phyloP scores from a whole-genome alignment of 345 rosid genomes.

The Cardamine occulta region DNA sequence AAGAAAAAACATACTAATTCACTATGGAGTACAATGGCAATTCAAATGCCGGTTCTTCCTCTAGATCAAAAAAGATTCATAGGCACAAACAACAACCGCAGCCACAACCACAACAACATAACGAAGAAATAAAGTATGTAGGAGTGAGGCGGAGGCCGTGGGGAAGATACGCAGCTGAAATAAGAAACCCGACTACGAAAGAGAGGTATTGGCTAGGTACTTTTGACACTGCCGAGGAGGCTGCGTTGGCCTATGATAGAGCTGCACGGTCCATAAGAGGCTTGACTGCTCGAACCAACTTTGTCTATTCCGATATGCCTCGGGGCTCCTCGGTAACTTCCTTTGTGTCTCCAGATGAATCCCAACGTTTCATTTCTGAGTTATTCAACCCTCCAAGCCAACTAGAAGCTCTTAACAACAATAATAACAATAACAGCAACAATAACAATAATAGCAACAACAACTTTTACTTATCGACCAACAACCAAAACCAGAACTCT shows the following conservation, averaged over 20 bases:
- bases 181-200: conserved; percentile 90
- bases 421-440: conserved; percentile 5
- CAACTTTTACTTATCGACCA: conserved; percentile 13
- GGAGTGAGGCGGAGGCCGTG: conserved; percentile 97
- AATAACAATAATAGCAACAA: conserved; percentile 20
- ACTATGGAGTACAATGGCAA: conserved; percentile 41
- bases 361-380: conserved; percentile 56
- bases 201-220: conserved; percentile 96
- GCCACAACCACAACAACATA: conserved; percentile 45
- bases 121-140: conserved; percentile 57
- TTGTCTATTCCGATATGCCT: conserved; percentile 90
- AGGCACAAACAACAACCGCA: conserved; percentile 39
- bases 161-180: conserved; percentile 96
- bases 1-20: conserved; percentile 9
- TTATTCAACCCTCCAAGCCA: conserved; percentile 48
- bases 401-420: conserved; percentile 19
- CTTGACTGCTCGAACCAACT: conserved; percentile 86
- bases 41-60: conserved; percentile 51
- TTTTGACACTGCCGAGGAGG: conserved; percentile 88
- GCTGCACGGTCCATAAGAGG: conserved; percentile 90
- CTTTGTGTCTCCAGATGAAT: conserved; percentile 83
- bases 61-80: conserved; percentile 58
- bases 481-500: conserved; percentile 41
- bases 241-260: conserved; percentile 91
- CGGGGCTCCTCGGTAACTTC: conserved; percentile 82